Percentiles rank a stretch among this genome's conserved stretches.
Conservation (phyloP, 2,329 filamentous ascomycete genomes). For the Sphaceloma murrayae region DNA sequence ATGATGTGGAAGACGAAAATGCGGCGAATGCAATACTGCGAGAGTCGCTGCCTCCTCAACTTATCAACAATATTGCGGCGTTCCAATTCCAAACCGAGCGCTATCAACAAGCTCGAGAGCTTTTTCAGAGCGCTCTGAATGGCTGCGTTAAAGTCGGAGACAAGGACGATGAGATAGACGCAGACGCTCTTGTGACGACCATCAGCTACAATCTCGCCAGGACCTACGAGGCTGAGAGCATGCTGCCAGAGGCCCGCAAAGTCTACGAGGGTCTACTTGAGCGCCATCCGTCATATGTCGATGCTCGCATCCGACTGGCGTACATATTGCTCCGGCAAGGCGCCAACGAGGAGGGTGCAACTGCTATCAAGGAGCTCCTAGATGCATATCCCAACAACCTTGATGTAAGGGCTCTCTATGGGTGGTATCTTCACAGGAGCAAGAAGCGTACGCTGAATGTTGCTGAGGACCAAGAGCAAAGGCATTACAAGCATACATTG, state of each 20-base stretch:
- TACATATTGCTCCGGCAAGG: slow-evolving; percentile 79
- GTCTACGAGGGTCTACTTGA: slow-evolving; percentile 80
- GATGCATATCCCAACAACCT: slow-evolving; percentile 75
- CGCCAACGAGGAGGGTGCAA: slow-evolving; percentile 76
- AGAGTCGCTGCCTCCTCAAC: slow-evolving; percentile 73
- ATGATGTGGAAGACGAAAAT: slow-evolving; percentile 30
- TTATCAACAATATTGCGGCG: slow-evolving; percentile 95
- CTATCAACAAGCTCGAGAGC: slow-evolving; percentile 65
- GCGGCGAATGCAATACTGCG: slow-evolving; percentile 47
- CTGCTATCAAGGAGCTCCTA: slow-evolving; percentile 75
- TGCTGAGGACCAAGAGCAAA: slow-evolving; percentile 80
- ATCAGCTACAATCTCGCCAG: slow-evolving; percentile 95
- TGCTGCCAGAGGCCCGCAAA: slow-evolving; percentile 72
- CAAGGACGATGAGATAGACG: slow-evolving; percentile 62
- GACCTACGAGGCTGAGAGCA: slow-evolving; percentile 78
- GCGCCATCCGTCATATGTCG: slow-evolving; percentile 80
- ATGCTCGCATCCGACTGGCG: slow-evolving; percentile 77
- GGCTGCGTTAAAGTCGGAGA: slow-evolving; percentile 76
- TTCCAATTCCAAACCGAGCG: slow-evolving; percentile 87
- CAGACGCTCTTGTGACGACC: slow-evolving; percentile 84
- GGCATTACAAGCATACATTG: slow-evolving; percentile 92
- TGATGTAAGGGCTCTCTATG: slow-evolving; percentile 85
- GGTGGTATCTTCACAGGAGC: slow-evolving; percentile 87
- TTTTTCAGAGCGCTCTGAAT: slow-evolving; percentile 86
- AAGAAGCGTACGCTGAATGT: slow-evolving; percentile 75